Evolutionary conservation across 192 early-diverging fungal species (phyloP).

Genomic region (Mortierella alpina): DNA sequence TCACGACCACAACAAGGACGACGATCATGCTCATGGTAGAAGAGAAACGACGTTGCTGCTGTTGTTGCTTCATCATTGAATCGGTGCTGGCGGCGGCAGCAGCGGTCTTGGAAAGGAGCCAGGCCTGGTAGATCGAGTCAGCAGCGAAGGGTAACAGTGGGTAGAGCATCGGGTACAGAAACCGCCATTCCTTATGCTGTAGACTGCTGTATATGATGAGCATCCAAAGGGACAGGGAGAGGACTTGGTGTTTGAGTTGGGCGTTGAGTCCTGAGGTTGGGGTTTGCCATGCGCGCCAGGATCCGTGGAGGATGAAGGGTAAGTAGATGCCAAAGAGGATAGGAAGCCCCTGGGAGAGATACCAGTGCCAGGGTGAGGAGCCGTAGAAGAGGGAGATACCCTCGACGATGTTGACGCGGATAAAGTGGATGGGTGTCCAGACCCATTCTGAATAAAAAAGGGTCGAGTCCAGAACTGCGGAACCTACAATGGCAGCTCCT

Average conservation of each 20-base stretch:
- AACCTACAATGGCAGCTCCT: constrained; percentile 57
- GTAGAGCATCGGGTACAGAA: constrained; percentile 87
- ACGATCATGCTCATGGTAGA: constrained; percentile 3
- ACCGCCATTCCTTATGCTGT: constrained; percentile 95
- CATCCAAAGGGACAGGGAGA: constrained; percentile 60
- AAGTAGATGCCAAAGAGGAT: constrained; percentile 81
- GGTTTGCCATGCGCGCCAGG: constrained; percentile 37
- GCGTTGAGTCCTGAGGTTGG: constrained; percentile 15
- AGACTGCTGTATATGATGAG: constrained; percentile 78
- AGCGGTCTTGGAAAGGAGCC: background rate
- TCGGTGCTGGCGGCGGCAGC: no score
- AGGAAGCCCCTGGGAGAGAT: constrained; percentile 85
- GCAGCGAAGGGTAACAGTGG: constrained; percentile 66
- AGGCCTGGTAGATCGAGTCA: constrained; percentile 35
- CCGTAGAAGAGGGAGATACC: constrained; percentile 92
- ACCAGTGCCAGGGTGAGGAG: constrained; percentile 92
- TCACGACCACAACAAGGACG: constrained; percentile 69
- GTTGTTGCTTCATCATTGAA: no score
- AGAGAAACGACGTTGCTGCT: no score
- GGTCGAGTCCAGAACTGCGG: constrained; percentile 70
- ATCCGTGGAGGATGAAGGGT: constrained; percentile 71
- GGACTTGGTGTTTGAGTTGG: constrained; percentile 22
- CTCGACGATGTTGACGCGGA: constrained; percentile 83
- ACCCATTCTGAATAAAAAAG: constrained; percentile 78
- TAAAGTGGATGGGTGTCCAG: constrained; percentile 82